Evolutionary conservation across 257 asterid species (phyloP).

Genomic region (Gentiana dahurica): DNA sequence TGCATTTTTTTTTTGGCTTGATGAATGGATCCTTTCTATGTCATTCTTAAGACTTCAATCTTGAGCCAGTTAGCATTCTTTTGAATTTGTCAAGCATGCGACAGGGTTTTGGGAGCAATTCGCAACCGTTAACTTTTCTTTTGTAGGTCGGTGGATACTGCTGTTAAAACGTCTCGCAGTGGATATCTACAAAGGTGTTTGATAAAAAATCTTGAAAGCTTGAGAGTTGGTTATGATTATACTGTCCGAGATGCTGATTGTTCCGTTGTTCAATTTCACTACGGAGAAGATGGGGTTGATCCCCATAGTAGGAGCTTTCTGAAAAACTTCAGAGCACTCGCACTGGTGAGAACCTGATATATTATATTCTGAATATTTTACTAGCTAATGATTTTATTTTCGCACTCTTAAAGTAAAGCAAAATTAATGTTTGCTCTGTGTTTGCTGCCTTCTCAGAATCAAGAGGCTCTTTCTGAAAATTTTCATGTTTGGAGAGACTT

Average conservation of each 20-base stretch:
- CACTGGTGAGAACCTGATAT: slow-evolving; percentile 38
- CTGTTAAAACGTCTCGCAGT: slow-evolving; percentile 98
- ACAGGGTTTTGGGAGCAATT: no score
- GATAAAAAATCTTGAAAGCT: slow-evolving; percentile 81
- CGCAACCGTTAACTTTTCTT: not conserved
- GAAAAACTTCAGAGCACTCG: slow-evolving; percentile 70
- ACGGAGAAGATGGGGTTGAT: slow-evolving; percentile 98
- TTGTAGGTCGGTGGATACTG: slow-evolving; percentile 89
- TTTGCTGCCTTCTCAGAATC: slow-evolving; percentile 35
- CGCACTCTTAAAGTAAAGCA: not conserved
- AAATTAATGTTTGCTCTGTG: not conserved
- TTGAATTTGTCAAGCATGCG: no score
- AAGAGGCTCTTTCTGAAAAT: slow-evolving; percentile 51
- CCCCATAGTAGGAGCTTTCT: slow-evolving; percentile 80
- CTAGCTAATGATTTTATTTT: slow-evolving; percentile 4
- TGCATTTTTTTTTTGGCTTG: no score
- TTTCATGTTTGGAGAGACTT: slow-evolving; percentile 35
- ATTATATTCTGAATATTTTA: slow-evolving; percentile 1
- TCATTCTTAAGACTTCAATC: no score
- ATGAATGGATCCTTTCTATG: no score
- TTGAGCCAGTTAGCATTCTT: no score
- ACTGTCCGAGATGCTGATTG: slow-evolving; percentile 99
- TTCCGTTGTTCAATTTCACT: slow-evolving; percentile 75
- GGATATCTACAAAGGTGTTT: slow-evolving; percentile 94
- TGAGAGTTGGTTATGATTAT: slow-evolving; percentile 82